phyloP scores from a whole-genome alignment of 495 filamentous ascomycete species.

The Chaetomium fimeti region DNA sequence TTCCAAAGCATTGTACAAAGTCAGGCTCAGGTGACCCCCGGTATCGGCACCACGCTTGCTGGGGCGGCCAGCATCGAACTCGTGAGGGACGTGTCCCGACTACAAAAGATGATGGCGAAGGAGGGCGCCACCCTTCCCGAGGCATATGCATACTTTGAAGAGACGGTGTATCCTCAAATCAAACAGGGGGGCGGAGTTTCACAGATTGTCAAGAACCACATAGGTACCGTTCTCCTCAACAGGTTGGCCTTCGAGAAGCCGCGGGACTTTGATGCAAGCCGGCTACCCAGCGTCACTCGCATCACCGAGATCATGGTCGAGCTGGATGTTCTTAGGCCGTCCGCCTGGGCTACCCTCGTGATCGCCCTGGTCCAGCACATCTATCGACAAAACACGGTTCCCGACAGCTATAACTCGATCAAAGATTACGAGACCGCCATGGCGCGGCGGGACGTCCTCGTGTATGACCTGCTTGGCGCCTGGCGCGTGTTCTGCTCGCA shows the following conservation, averaged over 20 bases:
- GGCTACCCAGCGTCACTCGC: conserved; percentile 41
- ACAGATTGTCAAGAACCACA: conserved; percentile 23
- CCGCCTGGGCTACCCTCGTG: conserved; percentile 37
- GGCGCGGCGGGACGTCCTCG: conserved; percentile 34
- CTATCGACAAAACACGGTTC: conserved; percentile 30
- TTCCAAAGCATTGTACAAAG: conserved; percentile 31
- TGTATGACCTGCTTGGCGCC: conserved; percentile 42
- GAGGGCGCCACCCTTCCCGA: conserved; percentile 27
- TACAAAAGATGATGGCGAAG: conserved; percentile 40
- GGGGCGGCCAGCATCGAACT: conserved; percentile 23
- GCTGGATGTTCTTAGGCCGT: conserved; percentile 33
- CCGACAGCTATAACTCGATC: conserved; percentile 27
- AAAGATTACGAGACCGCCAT: conserved; percentile 30
- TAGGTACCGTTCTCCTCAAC: conserved; percentile 30
- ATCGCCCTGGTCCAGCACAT: conserved; percentile 37
- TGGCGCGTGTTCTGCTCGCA: conserved; percentile 42
- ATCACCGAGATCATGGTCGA: conserved; percentile 42
- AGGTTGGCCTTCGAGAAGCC: conserved; percentile 37
- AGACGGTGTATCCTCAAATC: conserved; percentile 38
- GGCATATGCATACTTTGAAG: conserved; percentile 43
- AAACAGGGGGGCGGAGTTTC: conserved; percentile 22
- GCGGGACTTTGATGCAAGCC: conserved; percentile 32
- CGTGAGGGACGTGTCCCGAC: conserved; percentile 34
- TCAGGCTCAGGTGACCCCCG: neutral
- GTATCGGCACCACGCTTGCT: neutral